Evolutionary conservation across 2,329 filamentous ascomycete genomes (phyloP).

Genomic region (Aspergillus floridensis): DNA sequence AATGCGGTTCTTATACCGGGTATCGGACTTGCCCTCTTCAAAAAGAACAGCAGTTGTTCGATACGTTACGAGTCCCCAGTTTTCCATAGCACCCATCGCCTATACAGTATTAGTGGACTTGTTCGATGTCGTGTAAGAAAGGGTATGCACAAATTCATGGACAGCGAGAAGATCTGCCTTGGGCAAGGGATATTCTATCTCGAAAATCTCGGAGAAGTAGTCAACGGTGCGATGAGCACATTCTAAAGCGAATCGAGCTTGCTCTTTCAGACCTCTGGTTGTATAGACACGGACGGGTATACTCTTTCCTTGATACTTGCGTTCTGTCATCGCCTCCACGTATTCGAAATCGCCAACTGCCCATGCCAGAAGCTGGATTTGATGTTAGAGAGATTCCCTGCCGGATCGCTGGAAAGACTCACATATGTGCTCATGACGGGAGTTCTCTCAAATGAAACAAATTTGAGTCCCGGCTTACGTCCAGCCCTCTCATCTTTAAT

Average conservation of each 20-base stretch:
- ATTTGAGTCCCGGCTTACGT: constrained; percentile 61
- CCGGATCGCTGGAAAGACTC: constrained; percentile 20
- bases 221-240: constrained; percentile 93
- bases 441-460: constrained; percentile 76
- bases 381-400: constrained; percentile 41
- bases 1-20: constrained; percentile 86
- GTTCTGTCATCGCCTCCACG: constrained; percentile 83
- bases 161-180: constrained; percentile 90
- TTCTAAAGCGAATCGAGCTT: constrained; percentile 83
- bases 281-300: constrained; percentile 95
- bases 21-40: constrained; percentile 86
- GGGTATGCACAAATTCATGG: constrained; percentile 75
- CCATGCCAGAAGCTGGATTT: constrained; percentile 80
- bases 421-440: constrained; percentile 87
- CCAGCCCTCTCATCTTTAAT: constrained; percentile 70
- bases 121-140: neutral
- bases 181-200: constrained; percentile 87
- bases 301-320: constrained; percentile 85
- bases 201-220: constrained; percentile 92
- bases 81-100: constrained; percentile 78
- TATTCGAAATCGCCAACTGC: constrained; percentile 97
- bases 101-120: constrained; percentile 12
- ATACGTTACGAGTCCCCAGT: constrained; percentile 96
- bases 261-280: constrained; percentile 87
- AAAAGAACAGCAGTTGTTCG: constrained; percentile 94